phyloP scores from a whole-genome alignment of 2,329 filamentous ascomycete species.

The Graphiopsis chlorocephala region DNA sequence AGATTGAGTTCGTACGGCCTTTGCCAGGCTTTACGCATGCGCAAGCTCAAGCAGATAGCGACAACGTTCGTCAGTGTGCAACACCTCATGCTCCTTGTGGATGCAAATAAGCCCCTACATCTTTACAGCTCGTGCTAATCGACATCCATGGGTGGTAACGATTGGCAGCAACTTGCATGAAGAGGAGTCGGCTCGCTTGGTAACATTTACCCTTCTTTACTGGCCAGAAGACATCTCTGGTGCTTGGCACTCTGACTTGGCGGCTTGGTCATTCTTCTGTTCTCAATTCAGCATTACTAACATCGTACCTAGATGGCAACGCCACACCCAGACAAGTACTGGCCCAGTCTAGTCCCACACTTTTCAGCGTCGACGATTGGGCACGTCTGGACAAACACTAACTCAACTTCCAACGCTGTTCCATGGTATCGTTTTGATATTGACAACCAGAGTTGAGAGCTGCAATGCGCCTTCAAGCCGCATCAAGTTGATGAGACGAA shows the following conservation, averaged over 20 bases:
- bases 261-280: not conserved
- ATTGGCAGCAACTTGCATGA: not conserved
- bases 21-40: not conserved
- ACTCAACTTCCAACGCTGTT: not conserved
- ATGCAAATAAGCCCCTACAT: not conserved
- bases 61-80: not conserved
- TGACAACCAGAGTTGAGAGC: no score
- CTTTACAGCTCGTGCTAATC: not conserved
- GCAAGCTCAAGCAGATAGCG: not conserved
- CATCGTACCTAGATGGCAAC: not conserved
- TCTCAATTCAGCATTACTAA: not conserved
- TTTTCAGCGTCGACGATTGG: not conserved
- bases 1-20: not conserved
- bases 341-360: not conserved
- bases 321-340: not conserved
- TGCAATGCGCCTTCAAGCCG: no score
- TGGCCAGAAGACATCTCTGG: not conserved
- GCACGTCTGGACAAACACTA: not conserved
- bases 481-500: not conserved
- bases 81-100: not conserved
- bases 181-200: not conserved
- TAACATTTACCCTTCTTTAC: not conserved
- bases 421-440: not conserved
- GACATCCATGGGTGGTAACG: not conserved
- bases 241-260: not conserved